These are phyloP conservation scores for Penicillium sp. DNA, from an alignment of 2,329 filamentous ascomycete species.

Conservation along the genomic window DNA sequence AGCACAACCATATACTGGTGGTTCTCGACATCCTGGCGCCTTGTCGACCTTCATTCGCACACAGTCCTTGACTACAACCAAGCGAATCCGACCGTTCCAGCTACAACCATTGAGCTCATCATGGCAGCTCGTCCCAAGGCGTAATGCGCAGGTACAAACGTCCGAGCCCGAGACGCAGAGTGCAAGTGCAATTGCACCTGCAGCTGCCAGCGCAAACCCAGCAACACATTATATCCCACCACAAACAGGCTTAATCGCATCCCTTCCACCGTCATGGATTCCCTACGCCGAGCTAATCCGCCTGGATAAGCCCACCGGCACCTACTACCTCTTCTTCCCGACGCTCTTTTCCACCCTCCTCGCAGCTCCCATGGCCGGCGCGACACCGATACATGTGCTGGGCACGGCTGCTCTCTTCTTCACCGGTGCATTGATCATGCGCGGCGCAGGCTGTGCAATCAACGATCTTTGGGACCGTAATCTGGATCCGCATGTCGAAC, in stretches of 20 bases:
- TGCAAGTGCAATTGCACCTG: background rate
- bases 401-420: slow-evolving; percentile 46
- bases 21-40: slow-evolving; percentile 5
- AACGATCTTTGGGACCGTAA: slow-evolving; percentile 62
- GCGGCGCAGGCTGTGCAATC: slow-evolving; percentile 58
- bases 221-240: slow-evolving; percentile 49
- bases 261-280: slow-evolving; percentile 55
- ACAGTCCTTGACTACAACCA: background rate
- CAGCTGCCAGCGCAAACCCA: slow-evolving; percentile 14
- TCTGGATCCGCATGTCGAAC: slow-evolving; percentile 56
- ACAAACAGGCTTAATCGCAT: slow-evolving; percentile 50
- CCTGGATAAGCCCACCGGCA: slow-evolving; percentile 56
- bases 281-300: slow-evolving; percentile 60
- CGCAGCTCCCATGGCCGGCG: slow-evolving; percentile 45
- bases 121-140: slow-evolving; percentile 2
- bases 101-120: slow-evolving; percentile 1
- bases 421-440: slow-evolving; percentile 53
- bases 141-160: slow-evolving; percentile 10
- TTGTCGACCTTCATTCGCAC: slow-evolving; percentile 7
- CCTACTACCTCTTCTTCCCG: slow-evolving; percentile 59
- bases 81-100: background rate
- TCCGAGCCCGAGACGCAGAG: slow-evolving; percentile 4
- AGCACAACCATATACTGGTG: slow-evolving; percentile 2
- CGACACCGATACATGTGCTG: slow-evolving; percentile 38
- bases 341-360: slow-evolving; percentile 54